A percentile compares a stretch with the other conserved stretches of the same genome.
Evolutionary conservation across 176 grass and related monocot genomes (phyloP).

Genomic region (Dendrocalamus sinicus): DNA sequence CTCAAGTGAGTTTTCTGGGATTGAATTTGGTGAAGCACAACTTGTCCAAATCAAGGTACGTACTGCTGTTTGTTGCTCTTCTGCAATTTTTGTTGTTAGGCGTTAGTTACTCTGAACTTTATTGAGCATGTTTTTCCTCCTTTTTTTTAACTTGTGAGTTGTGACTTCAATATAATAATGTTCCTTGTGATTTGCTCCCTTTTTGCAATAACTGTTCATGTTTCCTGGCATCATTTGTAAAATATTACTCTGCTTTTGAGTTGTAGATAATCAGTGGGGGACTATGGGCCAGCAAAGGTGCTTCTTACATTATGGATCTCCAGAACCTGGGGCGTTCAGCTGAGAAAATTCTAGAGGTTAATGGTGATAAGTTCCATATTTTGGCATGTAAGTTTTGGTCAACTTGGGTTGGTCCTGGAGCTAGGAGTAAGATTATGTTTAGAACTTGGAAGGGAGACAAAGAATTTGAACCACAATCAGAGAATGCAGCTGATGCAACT

Average conservation of each 20-base stretch:
- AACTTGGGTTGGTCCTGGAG: conserved; percentile 86
- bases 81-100: conserved; percentile 10
- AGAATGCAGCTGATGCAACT: conserved; percentile 58
- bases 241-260: conserved; percentile 1
- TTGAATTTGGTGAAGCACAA: conserved; percentile 89
- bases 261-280: conserved; percentile 85
- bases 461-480: conserved; percentile 68
- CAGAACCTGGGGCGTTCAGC: conserved; percentile 54
- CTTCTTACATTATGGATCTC: conserved; percentile 65
- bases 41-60: conserved; percentile 97
- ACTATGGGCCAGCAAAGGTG: conserved; percentile 74
- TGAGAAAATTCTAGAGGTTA: conserved; percentile 75
- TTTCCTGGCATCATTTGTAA: conserved; percentile 25
- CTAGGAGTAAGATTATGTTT: conserved; percentile 89
- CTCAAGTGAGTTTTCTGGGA: conserved; percentile 80
- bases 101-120: not conserved
- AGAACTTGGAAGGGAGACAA: conserved; percentile 85
- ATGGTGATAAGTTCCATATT: conserved; percentile 75
- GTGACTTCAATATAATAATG: not conserved
- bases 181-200: not conserved
- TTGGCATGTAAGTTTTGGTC: conserved; percentile 92
- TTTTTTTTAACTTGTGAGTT: not conserved
- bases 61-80: not conserved
- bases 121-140: conserved; percentile 9
- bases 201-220: not conserved